Evolutionary conservation across 2,329 filamentous ascomycete species (phyloP), one percentile per base, ranked within the genome.

Genomic region (Colletotrichum truncatum): DNA sequence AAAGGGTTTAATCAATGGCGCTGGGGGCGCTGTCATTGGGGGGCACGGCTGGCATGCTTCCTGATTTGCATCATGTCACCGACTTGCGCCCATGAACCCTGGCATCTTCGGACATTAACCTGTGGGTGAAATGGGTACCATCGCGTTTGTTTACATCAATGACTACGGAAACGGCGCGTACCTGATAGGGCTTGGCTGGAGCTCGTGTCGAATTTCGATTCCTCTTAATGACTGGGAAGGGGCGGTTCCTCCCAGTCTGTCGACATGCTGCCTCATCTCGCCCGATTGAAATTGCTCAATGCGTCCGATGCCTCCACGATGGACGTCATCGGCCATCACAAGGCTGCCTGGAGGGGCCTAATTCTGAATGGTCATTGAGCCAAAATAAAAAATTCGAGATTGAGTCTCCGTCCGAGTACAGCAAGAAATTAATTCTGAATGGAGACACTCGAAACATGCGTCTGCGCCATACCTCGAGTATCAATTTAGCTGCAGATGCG

Each of bases 21-120:
- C 34, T 23, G 21, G 16, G 25, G n/a, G 41, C 51, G 34, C 34
- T 66, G 51, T 64, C 51, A 54, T 30, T 52, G 26, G 59, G 16
- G 43, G 43, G 45, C 59, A 64, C 60, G 38, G 64, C 38, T 55
- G 60, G 52, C 53, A 66, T 54, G 59, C 48, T 66, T 30, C 32
- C 30, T 59, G 36, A 59, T 64, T 66, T 66, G 58, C 58, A 62
- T 53, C 45, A 57, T 56, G 34, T 51, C 53, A 21, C 41, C 38
- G 48, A 64, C 45, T 53, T 66, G 26, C 38, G 38, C 34, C 59
- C 38, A 41, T 38, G 46, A 64, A 64, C 45, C 64, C 64, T 65
- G 64, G 64, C 45, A 66, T 59, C 39, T 54, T 66, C 64, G 64
- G 64, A 59, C 53, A 66, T 66, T 65, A 66, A 66, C 21, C 32